These are phyloP conservation scores for Plasmodium sp. DNA, from an alignment of 169 alveolate genomes.

Conservation along the genomic window DNA sequence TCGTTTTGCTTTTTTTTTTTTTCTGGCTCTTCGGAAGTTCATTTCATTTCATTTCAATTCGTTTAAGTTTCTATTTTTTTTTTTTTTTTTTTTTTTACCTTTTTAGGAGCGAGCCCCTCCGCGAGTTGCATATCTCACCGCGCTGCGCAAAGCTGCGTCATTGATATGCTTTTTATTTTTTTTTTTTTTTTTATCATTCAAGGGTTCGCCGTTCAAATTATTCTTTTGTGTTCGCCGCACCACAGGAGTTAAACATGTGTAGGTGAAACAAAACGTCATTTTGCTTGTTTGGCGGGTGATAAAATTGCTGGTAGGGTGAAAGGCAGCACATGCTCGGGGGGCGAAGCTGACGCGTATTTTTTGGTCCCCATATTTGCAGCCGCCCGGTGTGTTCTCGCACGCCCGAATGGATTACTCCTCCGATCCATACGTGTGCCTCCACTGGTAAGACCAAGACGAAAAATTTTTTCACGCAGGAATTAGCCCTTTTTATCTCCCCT, in stretches of 20 bases:
- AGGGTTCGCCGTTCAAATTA: not conserved
- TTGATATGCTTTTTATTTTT: not conserved
- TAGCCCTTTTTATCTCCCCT: not conserved
- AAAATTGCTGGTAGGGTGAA: not conserved
- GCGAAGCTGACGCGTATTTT: not conserved
- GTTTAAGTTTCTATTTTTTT: not conserved
- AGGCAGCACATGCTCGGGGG: not conserved
- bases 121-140: not conserved
- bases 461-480: not conserved
- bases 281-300: not conserved
- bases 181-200: no score
- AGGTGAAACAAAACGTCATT: not conserved
- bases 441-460: not conserved
- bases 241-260: not conserved
- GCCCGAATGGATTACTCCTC: not conserved
- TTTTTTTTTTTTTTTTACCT: not conserved
- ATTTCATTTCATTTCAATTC: no score
- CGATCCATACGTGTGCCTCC: not conserved
- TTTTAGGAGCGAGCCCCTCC: not conserved
- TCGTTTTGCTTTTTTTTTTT: not conserved
- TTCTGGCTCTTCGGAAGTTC: no score
- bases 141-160: not conserved
- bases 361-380: not conserved
- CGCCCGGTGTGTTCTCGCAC: not conserved
- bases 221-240: not conserved